Evolutionary conservation across 192 early-diverging fungal species (phyloP), one percentile per base, ranked within the genome.

Genomic region (Entophlyctis luteolus): DNA sequence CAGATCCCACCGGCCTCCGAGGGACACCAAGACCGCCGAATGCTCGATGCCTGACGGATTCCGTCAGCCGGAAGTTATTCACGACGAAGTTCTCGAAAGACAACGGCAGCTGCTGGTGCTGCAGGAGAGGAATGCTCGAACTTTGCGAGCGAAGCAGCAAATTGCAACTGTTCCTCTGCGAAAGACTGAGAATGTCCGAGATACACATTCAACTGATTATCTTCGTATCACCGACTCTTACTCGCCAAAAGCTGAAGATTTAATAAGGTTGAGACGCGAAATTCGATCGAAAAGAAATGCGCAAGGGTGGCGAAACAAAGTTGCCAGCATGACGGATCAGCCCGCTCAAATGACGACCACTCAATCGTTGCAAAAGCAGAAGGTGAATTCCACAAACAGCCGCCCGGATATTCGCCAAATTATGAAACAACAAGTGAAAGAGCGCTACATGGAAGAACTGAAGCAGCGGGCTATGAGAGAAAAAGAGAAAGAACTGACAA

Each of bases 401-500:
- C 6, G 20, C 10, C 22, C 49, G 18, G 37, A 60, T 20, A 60
- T 60, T 45, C 58, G 47, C 25, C 38, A 20, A 37, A 46, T 36
- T 28, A 60, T 60, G 58, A 60, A 60, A 29, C 34, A 20, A 45
- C 58, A 60, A 45, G 47, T 60, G 23, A 60, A 60, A 25, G 38
- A 20, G 38, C 34, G 58, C 20, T 45, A 60, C 16, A 60, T 28
- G 32, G 32, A 60, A 45, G 36, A 60, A 60, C 38, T 25, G 25
- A 32, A 20, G 58, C 10, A 20, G 1, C 16, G 8, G 1, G 58
- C 20, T 8, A 42, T 18, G 38, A 8, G 25, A 32, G 18, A 60
- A 18, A 38, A 45, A 45, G 58, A 60, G 37, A 25, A 6, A 52
- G 28, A 28, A 23, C 20, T 46, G 39, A 1, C 23, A 25, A 8